Evolutionary conservation across 805 yeast genomes (phyloP).

Genomic region (Tetrapisispora pingtungensis): DNA sequence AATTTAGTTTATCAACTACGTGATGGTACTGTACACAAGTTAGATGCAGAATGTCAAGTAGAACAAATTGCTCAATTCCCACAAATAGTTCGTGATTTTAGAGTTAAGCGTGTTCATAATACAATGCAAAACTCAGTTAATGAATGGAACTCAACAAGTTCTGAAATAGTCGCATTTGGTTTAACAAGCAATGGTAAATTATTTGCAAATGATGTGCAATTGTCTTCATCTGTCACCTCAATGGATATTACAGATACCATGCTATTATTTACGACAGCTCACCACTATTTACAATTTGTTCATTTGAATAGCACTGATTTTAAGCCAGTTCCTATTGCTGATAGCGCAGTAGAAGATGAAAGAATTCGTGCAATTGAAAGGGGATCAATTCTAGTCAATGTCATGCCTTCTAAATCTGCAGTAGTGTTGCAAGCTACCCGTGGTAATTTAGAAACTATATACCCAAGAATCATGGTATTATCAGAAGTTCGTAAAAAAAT

Average conservation of each 20-base stretch:
- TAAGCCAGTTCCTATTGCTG: constrained; percentile 32
- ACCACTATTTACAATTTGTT: constrained; percentile 68
- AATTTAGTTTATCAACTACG: constrained; percentile 48
- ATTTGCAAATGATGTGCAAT: constrained; percentile 47
- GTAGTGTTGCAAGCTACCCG: constrained; percentile 89
- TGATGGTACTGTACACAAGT: constrained; percentile 46
- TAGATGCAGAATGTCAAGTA: constrained; percentile 29
- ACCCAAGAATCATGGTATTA: constrained; percentile 85
- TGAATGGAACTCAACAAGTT: constrained; percentile 24
- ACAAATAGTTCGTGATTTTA: constrained; percentile 54
- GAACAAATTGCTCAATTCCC: constrained; percentile 46
- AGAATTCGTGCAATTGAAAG: constrained; percentile 82
- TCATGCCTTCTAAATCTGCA: constrained; percentile 71
- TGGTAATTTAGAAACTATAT: constrained; percentile 90
- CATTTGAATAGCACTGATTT: constrained; percentile 45
- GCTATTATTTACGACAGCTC: constrained; percentile 78
- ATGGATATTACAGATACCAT: constrained; percentile 61
- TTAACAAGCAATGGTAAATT: constrained; percentile 67
- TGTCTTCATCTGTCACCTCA: constrained; percentile 75
- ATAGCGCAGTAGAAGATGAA: constrained; percentile 49
- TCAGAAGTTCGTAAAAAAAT: constrained; percentile 71
- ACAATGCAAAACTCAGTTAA: constrained; percentile 6
- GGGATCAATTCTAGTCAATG: constrained; percentile 76
- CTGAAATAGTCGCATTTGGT: constrained; percentile 49
- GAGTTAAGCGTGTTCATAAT: constrained; percentile 32